phyloP scores from a whole-genome alignment of 202 grass and related monocot species.

The Eragrostis tef region DNA sequence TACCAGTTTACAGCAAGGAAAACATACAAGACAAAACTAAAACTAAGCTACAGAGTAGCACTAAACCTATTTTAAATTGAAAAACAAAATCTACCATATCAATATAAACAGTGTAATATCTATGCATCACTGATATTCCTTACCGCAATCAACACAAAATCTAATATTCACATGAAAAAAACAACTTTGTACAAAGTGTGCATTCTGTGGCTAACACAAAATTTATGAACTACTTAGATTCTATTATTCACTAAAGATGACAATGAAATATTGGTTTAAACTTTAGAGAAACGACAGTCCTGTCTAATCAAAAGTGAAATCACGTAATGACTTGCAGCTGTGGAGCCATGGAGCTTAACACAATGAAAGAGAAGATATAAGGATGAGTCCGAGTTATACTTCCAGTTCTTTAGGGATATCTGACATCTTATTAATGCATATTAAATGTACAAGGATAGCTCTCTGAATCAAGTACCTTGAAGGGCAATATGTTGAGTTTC shows the following conservation, averaged over 20 bases:
- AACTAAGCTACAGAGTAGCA: too few relatives aligned
- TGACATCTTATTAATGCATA: not conserved
- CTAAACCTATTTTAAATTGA: too few relatives aligned
- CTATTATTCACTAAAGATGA: not conserved
- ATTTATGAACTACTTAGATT: slow-evolving; percentile 5
- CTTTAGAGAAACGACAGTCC: not conserved
- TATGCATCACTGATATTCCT: not conserved
- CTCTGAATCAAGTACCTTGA: slow-evolving; percentile 65
- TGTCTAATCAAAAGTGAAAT: not conserved
- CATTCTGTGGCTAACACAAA: not conserved
- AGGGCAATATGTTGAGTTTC: slow-evolving; percentile 96
- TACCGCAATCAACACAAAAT: not conserved
- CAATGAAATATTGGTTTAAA: not conserved
- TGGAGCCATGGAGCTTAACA: not conserved
- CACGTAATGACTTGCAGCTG: not conserved
- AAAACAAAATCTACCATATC: not conserved
- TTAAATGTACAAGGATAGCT: slow-evolving; percentile 1
- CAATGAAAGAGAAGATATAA: not conserved
- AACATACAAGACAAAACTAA: too few relatives aligned
- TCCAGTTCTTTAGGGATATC: not conserved
- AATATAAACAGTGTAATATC: not conserved
- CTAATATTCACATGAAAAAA: not conserved
- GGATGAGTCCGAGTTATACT: not conserved
- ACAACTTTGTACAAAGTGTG: too few relatives aligned
- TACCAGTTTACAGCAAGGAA: too few relatives aligned